phyloP scores from a whole-genome alignment of 371 early-diverging fungal genomes.

The Blakeslea trispora region DNA sequence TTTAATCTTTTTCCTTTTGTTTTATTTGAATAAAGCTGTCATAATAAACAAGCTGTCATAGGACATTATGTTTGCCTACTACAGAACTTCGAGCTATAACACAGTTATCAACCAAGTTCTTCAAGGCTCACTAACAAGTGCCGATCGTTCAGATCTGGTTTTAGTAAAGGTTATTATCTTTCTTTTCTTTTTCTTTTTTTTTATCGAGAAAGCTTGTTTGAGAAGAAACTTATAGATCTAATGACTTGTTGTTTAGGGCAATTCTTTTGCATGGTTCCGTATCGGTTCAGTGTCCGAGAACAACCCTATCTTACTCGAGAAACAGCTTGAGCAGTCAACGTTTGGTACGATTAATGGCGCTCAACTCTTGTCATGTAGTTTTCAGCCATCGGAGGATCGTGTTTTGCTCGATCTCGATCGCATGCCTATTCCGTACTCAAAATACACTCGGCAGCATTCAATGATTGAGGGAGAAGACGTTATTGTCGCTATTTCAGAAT shows the following conservation, averaged over 20 bases:
- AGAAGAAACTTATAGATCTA: no score
- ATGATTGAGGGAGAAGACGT: conserved; percentile 35
- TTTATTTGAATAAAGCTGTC: no score
- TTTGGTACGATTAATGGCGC: conserved; percentile 40
- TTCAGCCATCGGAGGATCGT: conserved; percentile 1
- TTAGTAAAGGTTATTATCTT: conserved; percentile 35
- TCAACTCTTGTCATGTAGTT: conserved; percentile 20
- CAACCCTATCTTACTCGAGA: conserved; percentile 10
- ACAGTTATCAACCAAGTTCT: conserved; percentile 34
- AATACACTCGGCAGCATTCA: conserved; percentile 28
- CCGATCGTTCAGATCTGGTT: conserved; percentile 20
- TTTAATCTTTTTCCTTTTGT: no score
- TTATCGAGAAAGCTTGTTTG: no score
- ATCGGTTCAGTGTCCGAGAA: conserved; percentile 5
- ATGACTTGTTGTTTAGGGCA: conserved; percentile 18
- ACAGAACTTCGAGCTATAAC: conserved; percentile 28
- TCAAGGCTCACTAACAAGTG: conserved; percentile 24
- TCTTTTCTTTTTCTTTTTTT: no score
- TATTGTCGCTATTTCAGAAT: conserved; percentile 40
- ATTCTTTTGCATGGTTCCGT: conserved; percentile 27
- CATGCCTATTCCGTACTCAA: conserved; percentile 6
- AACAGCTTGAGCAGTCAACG: conserved; percentile 32
- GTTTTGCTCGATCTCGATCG: conserved; percentile 1
- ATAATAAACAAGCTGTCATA: no score
- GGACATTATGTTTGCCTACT: conserved; percentile 32